Percentiles rank a stretch among this genome's conserved stretches.
phyloP scores from a whole-genome alignment of 2,329 filamentous ascomycete genomes.

The Paecilomyces variotii region DNA sequence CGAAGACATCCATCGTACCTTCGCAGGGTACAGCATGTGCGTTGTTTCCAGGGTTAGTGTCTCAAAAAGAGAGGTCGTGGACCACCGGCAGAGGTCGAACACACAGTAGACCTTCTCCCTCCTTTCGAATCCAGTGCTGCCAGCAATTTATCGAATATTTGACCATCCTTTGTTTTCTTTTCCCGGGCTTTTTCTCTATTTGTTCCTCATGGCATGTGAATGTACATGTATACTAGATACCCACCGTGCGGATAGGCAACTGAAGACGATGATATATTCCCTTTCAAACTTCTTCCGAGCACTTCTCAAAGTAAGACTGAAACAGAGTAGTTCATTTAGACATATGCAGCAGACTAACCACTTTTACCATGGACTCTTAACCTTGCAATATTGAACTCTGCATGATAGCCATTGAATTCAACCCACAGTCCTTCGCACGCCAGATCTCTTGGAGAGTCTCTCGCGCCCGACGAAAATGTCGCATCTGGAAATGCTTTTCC shows the following conservation, averaged over 20 bases:
- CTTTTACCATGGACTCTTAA: neutral
- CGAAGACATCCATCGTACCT: neutral
- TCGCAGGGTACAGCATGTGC: neutral
- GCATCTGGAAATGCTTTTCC: no score
- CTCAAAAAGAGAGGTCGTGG: neutral
- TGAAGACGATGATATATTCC: neutral
- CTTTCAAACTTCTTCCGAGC: neutral
- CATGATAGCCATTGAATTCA: no score
- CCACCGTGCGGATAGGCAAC: neutral
- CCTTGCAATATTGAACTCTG: no score
- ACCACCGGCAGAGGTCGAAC: neutral
- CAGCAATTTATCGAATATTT: neutral
- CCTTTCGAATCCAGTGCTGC: neutral
- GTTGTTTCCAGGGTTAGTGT: neutral
- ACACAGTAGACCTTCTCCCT: neutral
- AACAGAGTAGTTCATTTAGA: neutral
- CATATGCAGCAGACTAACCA: neutral
- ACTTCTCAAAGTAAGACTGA: neutral
- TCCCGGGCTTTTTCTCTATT: neutral
- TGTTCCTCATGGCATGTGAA: neutral
- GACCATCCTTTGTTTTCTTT: neutral
- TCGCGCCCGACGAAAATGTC: no score
- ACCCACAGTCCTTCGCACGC: no score
- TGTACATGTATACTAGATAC: neutral
- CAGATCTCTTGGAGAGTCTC: no score